Conservation (phyloP, 768 basidiomycete genomes). For the Cystobasidium tubakii region DNA sequence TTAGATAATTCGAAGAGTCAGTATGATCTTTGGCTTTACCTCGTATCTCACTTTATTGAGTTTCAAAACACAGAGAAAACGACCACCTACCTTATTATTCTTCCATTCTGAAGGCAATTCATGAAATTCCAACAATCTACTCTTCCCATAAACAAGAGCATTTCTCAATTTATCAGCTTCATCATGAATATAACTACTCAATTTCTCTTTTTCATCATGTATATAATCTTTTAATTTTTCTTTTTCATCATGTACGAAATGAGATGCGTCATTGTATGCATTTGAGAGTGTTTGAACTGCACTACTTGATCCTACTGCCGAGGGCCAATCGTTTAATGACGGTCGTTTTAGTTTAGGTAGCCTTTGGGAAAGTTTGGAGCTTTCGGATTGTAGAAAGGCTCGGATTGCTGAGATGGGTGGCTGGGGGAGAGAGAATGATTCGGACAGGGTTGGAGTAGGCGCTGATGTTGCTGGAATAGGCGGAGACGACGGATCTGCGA, state of each 20-base stretch:
- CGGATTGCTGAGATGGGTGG: slow-evolving; percentile 23
- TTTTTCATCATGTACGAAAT: slow-evolving; percentile 32
- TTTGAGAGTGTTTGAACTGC: not conserved
- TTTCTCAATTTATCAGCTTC: slow-evolving; percentile 35
- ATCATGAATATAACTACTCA: slow-evolving; percentile 1
- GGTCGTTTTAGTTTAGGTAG: slow-evolving; percentile 9
- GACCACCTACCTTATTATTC: slow-evolving; percentile 44
- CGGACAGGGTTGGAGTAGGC: not conserved
- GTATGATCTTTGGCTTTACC: too few relatives aligned
- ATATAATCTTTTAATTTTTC: slow-evolving; percentile 20
- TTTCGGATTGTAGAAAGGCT: slow-evolving; percentile 6
- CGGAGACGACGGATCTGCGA: not conserved
- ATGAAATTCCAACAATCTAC: slow-evolving; percentile 44
- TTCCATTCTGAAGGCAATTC: slow-evolving; percentile 46
- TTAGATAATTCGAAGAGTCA: not conserved
- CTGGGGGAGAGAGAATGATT: not conserved
- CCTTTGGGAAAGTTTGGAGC: not conserved
- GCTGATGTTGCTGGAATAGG: not conserved
- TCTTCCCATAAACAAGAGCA: slow-evolving; percentile 38
- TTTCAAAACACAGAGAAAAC: too few relatives aligned
- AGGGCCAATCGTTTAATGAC: slow-evolving; percentile 8
- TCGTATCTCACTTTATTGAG: too few relatives aligned
- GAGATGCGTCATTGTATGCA: slow-evolving; percentile 10
- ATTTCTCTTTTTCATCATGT: slow-evolving; percentile 32
- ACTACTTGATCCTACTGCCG: not conserved